Evolutionary conservation across 768 basidiomycete genomes (phyloP), one percentile per base, ranked within the genome.

Genomic region (Mycena filopes): DNA sequence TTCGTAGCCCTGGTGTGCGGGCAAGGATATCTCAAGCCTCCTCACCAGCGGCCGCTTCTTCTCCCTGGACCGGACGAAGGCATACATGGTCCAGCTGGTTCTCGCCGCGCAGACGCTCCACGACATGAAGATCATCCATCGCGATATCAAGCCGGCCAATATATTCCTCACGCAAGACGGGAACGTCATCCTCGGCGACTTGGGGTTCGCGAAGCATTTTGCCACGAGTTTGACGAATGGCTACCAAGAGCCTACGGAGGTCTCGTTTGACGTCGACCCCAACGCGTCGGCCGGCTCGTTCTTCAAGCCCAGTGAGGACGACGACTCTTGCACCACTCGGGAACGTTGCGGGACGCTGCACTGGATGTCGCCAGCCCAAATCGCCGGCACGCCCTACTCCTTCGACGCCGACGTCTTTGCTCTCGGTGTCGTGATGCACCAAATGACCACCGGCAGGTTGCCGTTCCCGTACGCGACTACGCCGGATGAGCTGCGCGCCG

Each of bases 291-390:
- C 1, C 15, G 63, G 57, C 2, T 53, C 56, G 0, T 65, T 65
- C 45, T 15, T 51, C 12, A 53, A 38, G 16, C 33, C 48, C 3
- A 2, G 47, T 3, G 28, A 10, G 10, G 55, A 63, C 6, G 53
- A 41, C 23, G 3, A 26, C 13, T 23, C 25, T 0, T 21, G 23
- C 29, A 20, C 25, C 7, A 36, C 63, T 0, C 18, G 18, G 2
- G 55, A 64, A 2, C 49, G 42, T 3, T 57, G 41, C 9, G 63
- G 63, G 1, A 57, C 63, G 0, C 36, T 49, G 12, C 11, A 51
- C 4, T 64, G 43, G 41, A 57, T 57, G 55, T 64, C 63, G 11
- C 63, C 63, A 1, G 55, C 48, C 1, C 63, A 64, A 28, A 40
- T 51, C 29, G 55, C 55, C 0, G 63, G 63, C 0, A 57, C 48